Evolutionary conservation across 345 rosid species (phyloP).

Genomic region (Schrenkiella parvula): DNA sequence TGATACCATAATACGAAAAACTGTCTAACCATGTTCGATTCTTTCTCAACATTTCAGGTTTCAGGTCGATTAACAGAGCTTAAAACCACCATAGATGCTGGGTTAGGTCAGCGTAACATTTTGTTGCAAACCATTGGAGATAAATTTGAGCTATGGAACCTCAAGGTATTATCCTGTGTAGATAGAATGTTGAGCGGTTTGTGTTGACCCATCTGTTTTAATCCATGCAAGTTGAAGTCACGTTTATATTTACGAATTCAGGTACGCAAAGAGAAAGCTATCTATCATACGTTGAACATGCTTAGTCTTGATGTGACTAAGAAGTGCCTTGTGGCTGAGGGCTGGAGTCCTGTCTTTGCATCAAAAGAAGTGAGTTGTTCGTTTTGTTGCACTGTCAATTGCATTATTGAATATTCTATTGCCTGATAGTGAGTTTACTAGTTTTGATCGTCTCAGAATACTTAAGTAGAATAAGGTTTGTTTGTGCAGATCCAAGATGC

Average conservation of each 20-base stretch:
- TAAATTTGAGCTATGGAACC: constrained; percentile 76
- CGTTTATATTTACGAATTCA: constrained; percentile 25
- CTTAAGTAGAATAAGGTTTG: constrained; percentile 25
- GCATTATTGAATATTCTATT: neutral
- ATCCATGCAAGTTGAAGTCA: neutral
- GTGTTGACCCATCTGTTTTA: neutral
- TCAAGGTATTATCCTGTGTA: constrained; percentile 42
- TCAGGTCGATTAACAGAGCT: constrained; percentile 64
- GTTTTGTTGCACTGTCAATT: constrained; percentile 2
- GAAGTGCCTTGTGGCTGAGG: constrained; percentile 93
- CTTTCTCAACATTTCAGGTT: constrained; percentile 46
- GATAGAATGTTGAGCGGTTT: neutral
- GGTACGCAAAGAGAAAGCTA: constrained; percentile 92
- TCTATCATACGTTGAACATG: constrained; percentile 90
- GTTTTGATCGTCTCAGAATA: neutral
- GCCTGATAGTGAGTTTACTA: neutral
- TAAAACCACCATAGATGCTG: constrained; percentile 76
- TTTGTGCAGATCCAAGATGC: constrained; percentile 83
- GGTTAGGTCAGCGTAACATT: constrained; percentile 54
- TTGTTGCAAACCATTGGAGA: constrained; percentile 70
- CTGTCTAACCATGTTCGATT: constrained; percentile 1
- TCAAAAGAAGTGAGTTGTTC: constrained; percentile 58
- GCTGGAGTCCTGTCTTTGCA: constrained; percentile 95
- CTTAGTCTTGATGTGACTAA: constrained; percentile 96
- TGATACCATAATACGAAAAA: neutral